Base-by-base conservation (phyloP, 352 stramenopile genomes). In the Globisporangium barbulae region DNA sequence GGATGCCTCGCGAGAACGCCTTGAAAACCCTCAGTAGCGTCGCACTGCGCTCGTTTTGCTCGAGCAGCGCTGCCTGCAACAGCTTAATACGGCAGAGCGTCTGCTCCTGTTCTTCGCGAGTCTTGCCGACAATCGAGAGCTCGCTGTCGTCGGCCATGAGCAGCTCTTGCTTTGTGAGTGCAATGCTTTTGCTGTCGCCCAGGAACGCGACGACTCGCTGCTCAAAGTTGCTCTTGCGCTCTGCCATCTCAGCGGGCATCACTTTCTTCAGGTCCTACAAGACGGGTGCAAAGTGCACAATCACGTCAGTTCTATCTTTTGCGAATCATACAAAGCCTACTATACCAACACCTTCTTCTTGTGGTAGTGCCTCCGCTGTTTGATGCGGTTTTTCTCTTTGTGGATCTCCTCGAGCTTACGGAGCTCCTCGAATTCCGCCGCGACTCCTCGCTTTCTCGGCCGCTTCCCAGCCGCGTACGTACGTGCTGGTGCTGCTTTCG, bases 351-450 rank as follows among this genome's bases (percentile, higher is more conserved):
- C 21, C 30, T 19, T 39, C 7, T 59, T 59, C 21, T n/a, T 48
- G 53, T 59, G 15, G 15, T 59, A 59, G 21, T 15, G 30, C 7
- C 13, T 13, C 35, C 13, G 31, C 15, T 47, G 33, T 9, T 59
- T 59, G 9, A 22, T 15, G 53, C 35, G 21, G 35, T 49, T 59
- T 21, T 59, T 59, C 10, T 37, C 53, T 25, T 48, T 12, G 21
- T 21, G 22, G 53, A 25, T 13, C 33, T 17, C 33, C 3, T 30
- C 7, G 33, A 41, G 35, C 9, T 12, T 41, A 41, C 35, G 35
- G 10, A 41, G 9, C 35, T 41, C 35, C 35, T 41, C 35, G 8
- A 9, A 9, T 15, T 44, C 33, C 17, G 4, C n/a, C 30, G 30
- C 53, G 7, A 9, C 6, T n/a, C 2, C 19, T 31, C 21, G 35